A percentile compares a stretch with the other conserved stretches of the same genome.
These are phyloP conservation scores for Heterobasidion occidentale DNA, from an alignment of 1,284 basidiomycete species.

Conservation along the genomic window DNA sequence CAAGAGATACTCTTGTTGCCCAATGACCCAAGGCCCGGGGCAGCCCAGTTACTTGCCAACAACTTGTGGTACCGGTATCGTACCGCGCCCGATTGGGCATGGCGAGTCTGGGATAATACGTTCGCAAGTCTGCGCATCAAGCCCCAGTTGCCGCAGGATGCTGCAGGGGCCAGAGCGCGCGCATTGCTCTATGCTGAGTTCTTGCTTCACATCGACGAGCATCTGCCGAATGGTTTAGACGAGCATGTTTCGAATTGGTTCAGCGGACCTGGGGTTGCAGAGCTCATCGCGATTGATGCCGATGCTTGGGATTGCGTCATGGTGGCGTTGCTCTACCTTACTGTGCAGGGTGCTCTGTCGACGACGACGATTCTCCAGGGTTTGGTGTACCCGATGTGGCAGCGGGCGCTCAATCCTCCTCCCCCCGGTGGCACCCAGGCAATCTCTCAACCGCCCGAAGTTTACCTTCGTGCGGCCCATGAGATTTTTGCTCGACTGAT, in stretches of 20 bases:
- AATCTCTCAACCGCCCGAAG: constrained; percentile 27
- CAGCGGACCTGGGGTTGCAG: constrained; percentile 49
- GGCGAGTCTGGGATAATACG: constrained; percentile 74
- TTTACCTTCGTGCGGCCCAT: constrained; percentile 54
- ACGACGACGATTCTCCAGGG: constrained; percentile 66
- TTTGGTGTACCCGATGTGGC: constrained; percentile 70
- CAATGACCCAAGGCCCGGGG: constrained; percentile 46
- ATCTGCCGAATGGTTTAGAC: constrained; percentile 64
- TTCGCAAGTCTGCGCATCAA: constrained; percentile 51
- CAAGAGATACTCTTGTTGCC: constrained; percentile 62
- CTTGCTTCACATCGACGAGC: constrained; percentile 64
- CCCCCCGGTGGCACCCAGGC: constrained; percentile 24
- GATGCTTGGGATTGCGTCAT: constrained; percentile 63
- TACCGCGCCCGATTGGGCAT: constrained; percentile 61
- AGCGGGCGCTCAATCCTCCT: constrained; percentile 33
- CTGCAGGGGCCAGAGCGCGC: constrained; percentile 35
- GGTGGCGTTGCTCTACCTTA: constrained; percentile 54
- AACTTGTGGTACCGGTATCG: constrained; percentile 74
- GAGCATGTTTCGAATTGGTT: constrained; percentile 64
- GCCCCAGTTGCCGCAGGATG: constrained; percentile 43
- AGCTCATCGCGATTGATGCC: constrained; percentile 45
- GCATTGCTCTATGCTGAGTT: constrained; percentile 62
- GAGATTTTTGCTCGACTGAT: constrained; percentile 52
- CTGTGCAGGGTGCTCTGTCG: constrained; percentile 58
- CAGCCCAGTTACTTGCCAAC: constrained; percentile 63